These are phyloP conservation scores for Cystobasidium slooffiae DNA, from an alignment of 1,284 basidiomycete genomes.

Conservation along the genomic window DNA sequence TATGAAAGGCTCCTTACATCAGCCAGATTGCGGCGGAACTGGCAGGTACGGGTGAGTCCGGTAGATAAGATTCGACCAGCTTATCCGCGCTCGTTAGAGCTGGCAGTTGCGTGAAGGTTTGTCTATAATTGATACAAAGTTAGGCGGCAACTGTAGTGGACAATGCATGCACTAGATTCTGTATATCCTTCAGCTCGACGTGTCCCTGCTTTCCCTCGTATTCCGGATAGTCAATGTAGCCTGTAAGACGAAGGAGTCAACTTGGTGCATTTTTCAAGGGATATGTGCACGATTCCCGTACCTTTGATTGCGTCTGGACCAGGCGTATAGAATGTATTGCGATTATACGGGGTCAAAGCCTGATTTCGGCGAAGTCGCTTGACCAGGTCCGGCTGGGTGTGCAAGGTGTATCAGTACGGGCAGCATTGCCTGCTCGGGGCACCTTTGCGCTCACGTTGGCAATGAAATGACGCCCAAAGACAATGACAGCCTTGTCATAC, in stretches of 20 bases:
- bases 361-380: constrained; percentile 57
- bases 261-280: not conserved
- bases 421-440: too few relatives aligned
- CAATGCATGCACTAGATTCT: not conserved
- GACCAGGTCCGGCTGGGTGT: constrained; percentile 65
- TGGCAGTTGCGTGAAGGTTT: too few relatives aligned
- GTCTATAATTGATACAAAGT: not conserved
- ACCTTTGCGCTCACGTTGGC: constrained; percentile 57
- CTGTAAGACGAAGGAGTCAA: not conserved
- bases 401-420: too few relatives aligned
- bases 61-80: too few relatives aligned
- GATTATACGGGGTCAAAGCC: constrained; percentile 56
- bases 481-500: constrained; percentile 59
- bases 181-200: constrained; percentile 7
- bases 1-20: too few relatives aligned
- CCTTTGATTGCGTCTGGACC: constrained; percentile 4
- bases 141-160: constrained; percentile 1
- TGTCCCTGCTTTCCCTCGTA: not conserved
- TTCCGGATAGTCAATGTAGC: constrained; percentile 7
- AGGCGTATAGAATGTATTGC: constrained; percentile 53
- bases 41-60: too few relatives aligned
- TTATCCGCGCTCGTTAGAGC: too few relatives aligned
- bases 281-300: not conserved
- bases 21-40: too few relatives aligned
- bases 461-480: constrained; percentile 63